Evolutionary conservation across 2,329 filamentous ascomycete genomes (phyloP), one percentile per base, ranked within the genome.

Genomic region (Penicillium sp.): DNA sequence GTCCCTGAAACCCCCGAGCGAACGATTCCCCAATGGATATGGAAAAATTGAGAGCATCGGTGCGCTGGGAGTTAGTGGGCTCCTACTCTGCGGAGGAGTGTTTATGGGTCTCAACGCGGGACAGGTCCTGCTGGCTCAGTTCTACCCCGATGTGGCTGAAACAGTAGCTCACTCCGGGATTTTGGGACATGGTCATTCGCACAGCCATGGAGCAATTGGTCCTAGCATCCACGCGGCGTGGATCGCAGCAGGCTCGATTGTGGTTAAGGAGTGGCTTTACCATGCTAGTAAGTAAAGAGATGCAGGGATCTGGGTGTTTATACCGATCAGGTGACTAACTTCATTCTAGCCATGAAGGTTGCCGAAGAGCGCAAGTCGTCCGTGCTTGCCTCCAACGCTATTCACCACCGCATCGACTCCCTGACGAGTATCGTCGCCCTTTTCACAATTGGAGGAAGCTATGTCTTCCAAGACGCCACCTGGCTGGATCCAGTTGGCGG

Each of bases 31-130:
- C 2, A 86, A 87, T 68, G 94, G 94, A 2, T 99, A 96, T 72
- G 94, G 94, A 71, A 99, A 99, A 79, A 85, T 99, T n/a, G 94
- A 99, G 80, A 96, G 92, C 68, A 78, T 99, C 70, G 94, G 94
- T 21, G 94, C 92, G 23, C 79, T 99, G 58, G 94, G 93, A 16
- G 94, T 99, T 34, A 97, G 92, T 65, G 87, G 92, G 61, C 89
- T 99, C 77, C 81, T 99, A 67, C 83, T 99, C 2, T 86, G 88
- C 47, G 94, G 94, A 60, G 94, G 94, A 50, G 78, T 96, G 61
- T 92, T 95, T 74, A 97, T 99, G 89, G 92, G 92, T 61, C 85
- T 89, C 76, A 88, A 89, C 75, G 89, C 88, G 67, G 81, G 86
- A 55, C 78, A 87, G 65, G 83, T 86, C 40, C 78, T 94, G 27